Conservation (phyloP, 768 basidiomycete genomes). For the Suillus spraguei region DNA sequence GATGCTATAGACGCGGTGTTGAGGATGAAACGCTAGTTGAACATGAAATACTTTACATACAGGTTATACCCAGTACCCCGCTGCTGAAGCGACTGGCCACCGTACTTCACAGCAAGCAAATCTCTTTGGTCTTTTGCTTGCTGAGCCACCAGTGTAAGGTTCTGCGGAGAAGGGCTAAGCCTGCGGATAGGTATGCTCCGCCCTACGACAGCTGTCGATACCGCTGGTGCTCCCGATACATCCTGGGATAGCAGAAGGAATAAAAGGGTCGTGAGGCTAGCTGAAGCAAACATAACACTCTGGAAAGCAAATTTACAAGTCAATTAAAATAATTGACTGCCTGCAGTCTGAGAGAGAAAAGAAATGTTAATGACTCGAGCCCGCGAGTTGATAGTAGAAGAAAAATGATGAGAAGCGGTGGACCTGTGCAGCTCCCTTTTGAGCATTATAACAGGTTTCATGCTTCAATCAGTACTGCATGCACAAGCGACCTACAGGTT, state of each 20-base stretch:
- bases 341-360: slow-evolving; percentile 2
- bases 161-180: slow-evolving; percentile 3
- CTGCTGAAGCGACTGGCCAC: slow-evolving; percentile 28
- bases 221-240: neutral
- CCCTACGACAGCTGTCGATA: neutral
- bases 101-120: slow-evolving; percentile 47
- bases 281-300: slow-evolving; percentile 7
- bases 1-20: slow-evolving; percentile 38
- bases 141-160: slow-evolving; percentile 2
- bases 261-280: neutral
- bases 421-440: neutral
- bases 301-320: neutral
- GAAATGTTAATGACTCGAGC: neutral
- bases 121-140: slow-evolving; percentile 45
- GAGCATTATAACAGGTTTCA: slow-evolving; percentile 5
- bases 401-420: neutral
- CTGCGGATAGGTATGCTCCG: slow-evolving; percentile 5
- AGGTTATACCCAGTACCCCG: slow-evolving; percentile 49
- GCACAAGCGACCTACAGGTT: neutral
- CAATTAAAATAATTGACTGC: neutral
- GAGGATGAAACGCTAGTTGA: neutral
- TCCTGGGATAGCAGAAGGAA: neutral
- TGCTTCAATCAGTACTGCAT: neutral
- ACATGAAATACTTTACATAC: slow-evolving; percentile 32
- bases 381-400: neutral